These are phyloP conservation scores for Galeopsis tetrahit DNA, from an alignment of 257 asterid species.

Conservation along the genomic window DNA sequence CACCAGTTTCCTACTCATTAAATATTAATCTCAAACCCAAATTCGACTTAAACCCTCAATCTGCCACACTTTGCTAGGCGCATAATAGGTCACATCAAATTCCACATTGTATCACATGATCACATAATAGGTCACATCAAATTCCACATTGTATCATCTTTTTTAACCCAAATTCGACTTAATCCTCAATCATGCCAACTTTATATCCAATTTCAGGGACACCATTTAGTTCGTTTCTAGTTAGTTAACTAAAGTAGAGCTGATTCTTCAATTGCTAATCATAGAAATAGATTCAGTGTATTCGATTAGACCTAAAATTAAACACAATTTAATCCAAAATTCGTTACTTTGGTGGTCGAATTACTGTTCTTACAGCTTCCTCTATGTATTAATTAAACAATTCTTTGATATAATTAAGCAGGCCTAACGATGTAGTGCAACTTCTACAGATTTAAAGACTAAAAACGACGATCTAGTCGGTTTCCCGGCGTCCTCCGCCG, in stretches of 20 bases:
- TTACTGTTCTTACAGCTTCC: neutral
- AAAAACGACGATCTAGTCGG: neutral
- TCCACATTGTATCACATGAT: neutral
- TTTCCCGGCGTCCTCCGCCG: neutral
- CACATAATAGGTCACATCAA: neutral
- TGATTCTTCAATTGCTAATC: neutral
- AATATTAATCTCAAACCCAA: neutral
- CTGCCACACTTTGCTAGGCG: neutral
- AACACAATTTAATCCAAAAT: neutral
- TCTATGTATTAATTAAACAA: neutral
- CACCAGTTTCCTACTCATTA: neutral
- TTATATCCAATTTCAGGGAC: neutral
- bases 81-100: neutral
- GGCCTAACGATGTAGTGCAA: neutral
- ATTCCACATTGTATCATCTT: neutral
- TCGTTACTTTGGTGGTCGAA: neutral
- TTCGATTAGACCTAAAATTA: neutral
- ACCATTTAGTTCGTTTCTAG: neutral
- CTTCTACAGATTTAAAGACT: neutral
- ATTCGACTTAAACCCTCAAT: neutral
- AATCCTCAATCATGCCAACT: neutral
- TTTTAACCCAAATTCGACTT: too few species aligned
- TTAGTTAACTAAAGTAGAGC: neutral
- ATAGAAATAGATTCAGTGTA: neutral
- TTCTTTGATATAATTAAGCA: neutral